These are phyloP conservation scores for Hyaloscypha bicolor DNA, from an alignment of 495 filamentous ascomycete genomes.

Conservation along the genomic window DNA sequence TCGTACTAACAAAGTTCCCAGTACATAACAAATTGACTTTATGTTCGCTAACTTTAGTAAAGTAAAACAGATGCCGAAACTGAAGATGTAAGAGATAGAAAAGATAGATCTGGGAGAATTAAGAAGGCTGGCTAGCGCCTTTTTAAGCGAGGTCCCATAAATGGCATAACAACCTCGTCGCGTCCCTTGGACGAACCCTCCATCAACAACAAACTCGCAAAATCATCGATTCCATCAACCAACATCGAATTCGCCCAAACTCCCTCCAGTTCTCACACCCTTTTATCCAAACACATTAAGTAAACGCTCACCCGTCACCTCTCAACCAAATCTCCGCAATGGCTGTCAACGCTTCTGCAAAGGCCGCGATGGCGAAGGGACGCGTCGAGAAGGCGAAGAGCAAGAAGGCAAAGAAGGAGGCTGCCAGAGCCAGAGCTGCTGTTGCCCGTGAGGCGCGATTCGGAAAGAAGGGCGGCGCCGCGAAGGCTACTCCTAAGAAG, in stretches of 20 bases:
- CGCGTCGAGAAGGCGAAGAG: slow-evolving; percentile 1
- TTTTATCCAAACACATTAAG: background rate
- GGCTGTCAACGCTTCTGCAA: background rate
- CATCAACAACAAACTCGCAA: background rate
- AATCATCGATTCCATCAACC: slow-evolving; percentile 1
- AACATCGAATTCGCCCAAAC: background rate
- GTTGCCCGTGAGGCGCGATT: slow-evolving; percentile 1
- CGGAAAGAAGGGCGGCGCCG: background rate
- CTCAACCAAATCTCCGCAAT: background rate
- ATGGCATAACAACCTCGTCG: background rate
- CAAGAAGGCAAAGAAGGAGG: slow-evolving; percentile 1
- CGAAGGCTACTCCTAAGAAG: background rate
- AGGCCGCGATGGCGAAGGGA: background rate
- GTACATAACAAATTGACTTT: background rate
- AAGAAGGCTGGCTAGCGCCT: background rate
- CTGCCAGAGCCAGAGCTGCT: background rate
- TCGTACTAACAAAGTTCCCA: background rate
- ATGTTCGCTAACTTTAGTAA: background rate
- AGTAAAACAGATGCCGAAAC: background rate
- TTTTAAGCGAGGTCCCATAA: background rate
- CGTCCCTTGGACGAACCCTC: background rate
- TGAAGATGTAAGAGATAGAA: background rate
- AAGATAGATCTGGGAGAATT: background rate
- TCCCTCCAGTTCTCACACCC: background rate
- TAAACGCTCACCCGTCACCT: background rate